phyloP scores from a whole-genome alignment of 208 protist genomes.

The Strigomonas culicis region DNA sequence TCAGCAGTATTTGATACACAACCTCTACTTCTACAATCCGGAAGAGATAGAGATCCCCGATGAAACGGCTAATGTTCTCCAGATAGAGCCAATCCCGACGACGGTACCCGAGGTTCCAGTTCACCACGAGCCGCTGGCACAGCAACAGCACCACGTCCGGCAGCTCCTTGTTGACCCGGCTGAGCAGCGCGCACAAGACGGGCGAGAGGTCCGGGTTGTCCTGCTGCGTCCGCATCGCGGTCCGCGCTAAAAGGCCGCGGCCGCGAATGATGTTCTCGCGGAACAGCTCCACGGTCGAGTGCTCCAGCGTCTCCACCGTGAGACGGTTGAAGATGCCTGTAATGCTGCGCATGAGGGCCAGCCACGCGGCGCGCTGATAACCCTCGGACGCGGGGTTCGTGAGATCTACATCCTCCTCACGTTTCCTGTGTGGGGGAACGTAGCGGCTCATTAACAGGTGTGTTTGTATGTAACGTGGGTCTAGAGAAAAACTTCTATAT shows the following conservation, averaged over 20 bases:
- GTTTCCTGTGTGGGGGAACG: constrained; percentile 67
- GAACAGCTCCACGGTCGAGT: constrained; percentile 95
- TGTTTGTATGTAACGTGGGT: too few species aligned
- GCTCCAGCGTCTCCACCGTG: constrained; percentile 91
- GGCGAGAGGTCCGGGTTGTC: constrained; percentile 94
- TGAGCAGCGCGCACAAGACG: constrained; percentile 95
- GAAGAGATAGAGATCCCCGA: constrained; percentile 78
- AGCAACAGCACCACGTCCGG: constrained; percentile 95
- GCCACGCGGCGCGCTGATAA: constrained; percentile 94
- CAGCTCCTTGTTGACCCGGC: constrained; percentile 98
- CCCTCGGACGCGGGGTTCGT: constrained; percentile 24
- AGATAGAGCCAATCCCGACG: constrained; percentile 90
- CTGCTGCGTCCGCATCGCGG: constrained; percentile 93
- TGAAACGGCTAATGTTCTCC: constrained; percentile 61
- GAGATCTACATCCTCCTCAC: constrained; percentile 17
- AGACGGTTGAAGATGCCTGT: constrained; percentile 98
- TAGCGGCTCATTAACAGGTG: constrained; percentile 45
- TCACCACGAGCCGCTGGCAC: constrained; percentile 87
- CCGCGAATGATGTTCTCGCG: constrained; percentile 98
- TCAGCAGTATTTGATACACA: constrained; percentile 73
- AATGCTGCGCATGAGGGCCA: constrained; percentile 96
- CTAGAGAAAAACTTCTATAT: background rate
- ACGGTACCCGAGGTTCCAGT: constrained; percentile 85
- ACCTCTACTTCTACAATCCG: constrained; percentile 69
- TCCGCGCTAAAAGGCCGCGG: constrained; percentile 92